Base-by-base conservation (phyloP, 169 alveolate species). In the Amoebophrya sp. region DNA sequence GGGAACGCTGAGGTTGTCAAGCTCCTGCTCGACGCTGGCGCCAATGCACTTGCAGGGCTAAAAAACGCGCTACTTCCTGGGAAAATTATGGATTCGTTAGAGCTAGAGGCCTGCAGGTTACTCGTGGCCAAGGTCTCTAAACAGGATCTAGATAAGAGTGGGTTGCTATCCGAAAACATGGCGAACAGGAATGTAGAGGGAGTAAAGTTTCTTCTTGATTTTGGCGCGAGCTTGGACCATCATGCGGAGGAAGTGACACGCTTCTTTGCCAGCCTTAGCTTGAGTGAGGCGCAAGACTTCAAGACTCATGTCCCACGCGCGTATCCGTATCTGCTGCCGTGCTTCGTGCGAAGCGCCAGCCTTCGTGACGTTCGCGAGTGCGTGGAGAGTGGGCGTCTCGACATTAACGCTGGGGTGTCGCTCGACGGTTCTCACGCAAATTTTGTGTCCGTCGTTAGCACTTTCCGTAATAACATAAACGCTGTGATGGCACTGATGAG, bases 311-410 rank as follows among this genome's bases (percentile, higher is more conserved):
- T 29, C 83, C 38, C 26, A 26, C 38, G n/a, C 83, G 83, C 83
- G 39, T 65, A 29, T 29, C 83, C n/a, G 83, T n/a, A n/a, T n/a
- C 83, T 65, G 33, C n/a, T 65, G 83, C 83, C 83, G 33, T 65
- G 83, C n/a, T 65, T 65, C 83, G 83, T 65, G 83, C 83, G 83
- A 65, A 29, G n/a, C n/a, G 83, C 83, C 18, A 65, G 83, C 83
- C 83, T 65, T 36, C 83, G 39, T 1, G 83, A 65, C 83, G 83
- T 65, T 26, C 83, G 83, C 38, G 83, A 65, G 83, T 65, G 83
- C 83, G n/a, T 65, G n/a, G 83, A 65, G 39, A 36, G 39, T 65
- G 83, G 26, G 83, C n/a, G 83, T 65, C 83, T 65, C 38, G 83
- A 65, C 83, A 65, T 65, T 36, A 65, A 65, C 83, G 83, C 83